phyloP scores from a whole-genome alignment of 2,329 filamentous ascomycete genomes.

The Pseudocercospora musae region DNA sequence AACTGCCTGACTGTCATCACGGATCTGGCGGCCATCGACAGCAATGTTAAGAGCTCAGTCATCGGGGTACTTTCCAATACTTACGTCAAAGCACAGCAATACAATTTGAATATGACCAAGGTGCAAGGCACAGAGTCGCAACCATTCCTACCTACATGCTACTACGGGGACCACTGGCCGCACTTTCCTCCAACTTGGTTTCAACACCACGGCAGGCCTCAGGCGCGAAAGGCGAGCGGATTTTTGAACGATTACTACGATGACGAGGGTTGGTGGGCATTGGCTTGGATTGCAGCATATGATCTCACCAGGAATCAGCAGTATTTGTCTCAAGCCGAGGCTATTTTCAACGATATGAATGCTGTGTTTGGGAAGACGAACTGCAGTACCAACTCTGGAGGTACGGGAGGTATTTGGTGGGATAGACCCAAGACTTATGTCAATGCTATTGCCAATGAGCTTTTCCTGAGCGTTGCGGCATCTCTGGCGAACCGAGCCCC shows the following conservation, averaged over 20 bases:
- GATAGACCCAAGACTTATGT: conserved; percentile 45
- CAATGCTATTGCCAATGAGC: conserved; percentile 56
- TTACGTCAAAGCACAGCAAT: conserved; percentile 25
- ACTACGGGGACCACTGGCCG: conserved; percentile 16
- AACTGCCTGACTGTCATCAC: conserved; percentile 34
- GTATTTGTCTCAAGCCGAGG: conserved; percentile 48
- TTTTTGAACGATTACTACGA: conserved; percentile 44
- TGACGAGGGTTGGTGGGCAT: conserved; percentile 54
- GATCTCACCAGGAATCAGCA: conserved; percentile 46
- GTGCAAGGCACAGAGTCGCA: conserved; percentile 9
- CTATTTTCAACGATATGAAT: conserved; percentile 49
- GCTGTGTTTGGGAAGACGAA: conserved; percentile 44
- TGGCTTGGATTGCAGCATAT: conserved; percentile 55
- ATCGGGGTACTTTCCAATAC: conserved; percentile 25
- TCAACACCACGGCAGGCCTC: conserved; percentile 3
- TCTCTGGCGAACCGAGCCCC: conserved; percentile 53
- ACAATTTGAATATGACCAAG: conserved; percentile 23
- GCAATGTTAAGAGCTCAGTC: conserved; percentile 15
- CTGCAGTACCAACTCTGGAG: conserved; percentile 26
- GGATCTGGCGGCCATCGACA: conserved; percentile 29
- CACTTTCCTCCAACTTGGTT: conserved; percentile 8
- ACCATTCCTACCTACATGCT: conserved; percentile 11
- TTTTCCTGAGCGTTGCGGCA: conserved; percentile 55
- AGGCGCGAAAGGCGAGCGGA: conserved; percentile 2
- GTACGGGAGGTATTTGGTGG: conserved; percentile 47